Percentiles rank a stretch among this genome's conserved stretches.
Evolutionary conservation across 768 basidiomycete species (phyloP).

Genomic region (Tremella mesenterica): DNA sequence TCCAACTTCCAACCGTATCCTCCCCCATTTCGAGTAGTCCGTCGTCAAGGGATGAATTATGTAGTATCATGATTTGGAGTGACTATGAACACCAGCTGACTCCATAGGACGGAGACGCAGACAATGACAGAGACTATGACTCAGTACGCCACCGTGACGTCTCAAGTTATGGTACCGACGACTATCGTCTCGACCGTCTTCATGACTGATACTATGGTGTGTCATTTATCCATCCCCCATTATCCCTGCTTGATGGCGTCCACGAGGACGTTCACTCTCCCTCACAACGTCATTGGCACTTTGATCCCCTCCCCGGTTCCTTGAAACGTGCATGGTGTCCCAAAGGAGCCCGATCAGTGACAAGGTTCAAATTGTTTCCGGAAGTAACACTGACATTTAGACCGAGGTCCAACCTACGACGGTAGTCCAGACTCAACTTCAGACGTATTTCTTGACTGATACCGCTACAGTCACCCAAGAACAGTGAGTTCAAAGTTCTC

Average conservation of each 20-base stretch:
- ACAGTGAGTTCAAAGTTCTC: neutral
- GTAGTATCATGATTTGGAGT: neutral
- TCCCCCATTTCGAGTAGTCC: neutral
- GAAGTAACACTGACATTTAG: neutral
- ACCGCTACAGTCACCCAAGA: neutral
- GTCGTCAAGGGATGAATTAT: neutral
- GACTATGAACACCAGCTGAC: neutral
- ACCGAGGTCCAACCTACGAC: neutral
- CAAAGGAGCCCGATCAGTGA: too few relatives aligned
- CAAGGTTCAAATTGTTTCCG: too few relatives aligned
- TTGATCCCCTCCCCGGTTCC: too few relatives aligned
- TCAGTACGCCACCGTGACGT: neutral
- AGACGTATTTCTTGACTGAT: constrained; percentile 2
- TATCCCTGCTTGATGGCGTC: neutral
- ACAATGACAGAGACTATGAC: constrained; percentile 4
- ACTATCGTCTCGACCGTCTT: constrained; percentile 10
- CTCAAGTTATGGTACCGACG: constrained; percentile 11
- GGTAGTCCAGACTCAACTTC: constrained; percentile 1
- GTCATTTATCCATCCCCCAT: neutral
- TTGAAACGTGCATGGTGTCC: too few relatives aligned
- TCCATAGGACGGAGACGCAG: neutral
- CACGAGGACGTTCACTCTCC: too few relatives aligned
- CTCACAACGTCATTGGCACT: too few relatives aligned
- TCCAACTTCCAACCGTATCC: neutral
- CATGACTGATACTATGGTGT: constrained; percentile 1